Percentiles rank a stretch among this genome's conserved stretches.
Evolutionary conservation across 257 asterid genomes (phyloP).

Genomic region (Thymus quinquecostatus): DNA sequence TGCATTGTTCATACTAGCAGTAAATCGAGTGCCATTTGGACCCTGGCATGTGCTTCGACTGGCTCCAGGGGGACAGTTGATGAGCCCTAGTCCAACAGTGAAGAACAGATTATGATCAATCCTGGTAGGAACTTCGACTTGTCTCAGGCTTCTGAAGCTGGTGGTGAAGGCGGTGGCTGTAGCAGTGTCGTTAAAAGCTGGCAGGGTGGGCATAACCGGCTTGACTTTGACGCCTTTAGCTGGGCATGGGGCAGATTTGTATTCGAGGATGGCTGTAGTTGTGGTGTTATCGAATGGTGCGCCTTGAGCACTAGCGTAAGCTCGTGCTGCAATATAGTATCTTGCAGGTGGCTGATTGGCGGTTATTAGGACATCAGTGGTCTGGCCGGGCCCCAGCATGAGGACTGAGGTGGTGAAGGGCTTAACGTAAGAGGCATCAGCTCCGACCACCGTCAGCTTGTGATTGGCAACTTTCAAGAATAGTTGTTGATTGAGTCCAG

Average conservation of each 20-base stretch:
- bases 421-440: slow-evolving; percentile 79
- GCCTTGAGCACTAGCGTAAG: slow-evolving; percentile 86
- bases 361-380: slow-evolving; percentile 74
- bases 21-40: slow-evolving; percentile 79
- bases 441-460: slow-evolving; percentile 80
- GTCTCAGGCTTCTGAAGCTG: slow-evolving; percentile 66
- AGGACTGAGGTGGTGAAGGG: slow-evolving; percentile 80
- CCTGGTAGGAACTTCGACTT: slow-evolving; percentile 53
- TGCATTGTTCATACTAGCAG: slow-evolving; percentile 84
- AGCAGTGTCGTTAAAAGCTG: slow-evolving; percentile 74
- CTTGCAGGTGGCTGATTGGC: slow-evolving; percentile 73
- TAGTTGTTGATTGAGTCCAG: slow-evolving; percentile 82
- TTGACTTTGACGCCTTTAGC: slow-evolving; percentile 51
- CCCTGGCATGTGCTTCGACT: slow-evolving; percentile 69
- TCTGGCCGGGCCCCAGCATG: slow-evolving; percentile 94
- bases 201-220: slow-evolving; percentile 61
- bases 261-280: slow-evolving; percentile 82
- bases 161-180: slow-evolving; percentile 72
- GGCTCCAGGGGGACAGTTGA: slow-evolving; percentile 64
- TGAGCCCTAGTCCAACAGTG: slow-evolving; percentile 78
- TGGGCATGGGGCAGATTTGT: slow-evolving; percentile 71
- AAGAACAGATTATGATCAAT: slow-evolving; percentile 66
- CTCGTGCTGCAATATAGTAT: slow-evolving; percentile 77
- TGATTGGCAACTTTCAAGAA: slow-evolving; percentile 81
- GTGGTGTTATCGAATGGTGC: slow-evolving; percentile 86